phyloP scores from a whole-genome alignment of 2,329 filamentous ascomycete species.

The Diaporthe amygdali region DNA sequence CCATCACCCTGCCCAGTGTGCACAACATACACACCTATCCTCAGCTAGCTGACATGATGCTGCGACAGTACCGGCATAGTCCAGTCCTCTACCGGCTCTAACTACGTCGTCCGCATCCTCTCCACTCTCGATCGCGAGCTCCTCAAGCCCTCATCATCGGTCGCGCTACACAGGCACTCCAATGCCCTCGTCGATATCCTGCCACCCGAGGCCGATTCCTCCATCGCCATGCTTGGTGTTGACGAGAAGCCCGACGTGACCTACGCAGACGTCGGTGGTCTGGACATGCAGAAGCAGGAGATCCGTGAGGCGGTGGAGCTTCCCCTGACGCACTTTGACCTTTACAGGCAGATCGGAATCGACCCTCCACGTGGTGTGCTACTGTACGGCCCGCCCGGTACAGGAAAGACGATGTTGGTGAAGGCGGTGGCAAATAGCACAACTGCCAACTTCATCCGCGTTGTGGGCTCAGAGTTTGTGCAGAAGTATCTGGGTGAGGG shows the following conservation, averaged over 20 bases:
- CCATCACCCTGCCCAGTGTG: slow-evolving; percentile 20
- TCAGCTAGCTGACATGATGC: not conserved
- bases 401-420: slow-evolving; percentile 95
- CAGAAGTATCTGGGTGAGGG: slow-evolving; percentile 99
- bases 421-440: slow-evolving; percentile 99
- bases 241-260: slow-evolving; percentile 99
- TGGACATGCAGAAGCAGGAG: slow-evolving; percentile 99
- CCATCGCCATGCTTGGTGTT: slow-evolving; percentile 95
- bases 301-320: slow-evolving; percentile 97
- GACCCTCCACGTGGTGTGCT: slow-evolving; percentile 96
- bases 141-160: slow-evolving; percentile 96
- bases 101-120: slow-evolving; percentile 98
- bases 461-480: slow-evolving; percentile 97
- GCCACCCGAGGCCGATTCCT: slow-evolving; percentile 97
- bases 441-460: slow-evolving; percentile 96
- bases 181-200: slow-evolving; percentile 98
- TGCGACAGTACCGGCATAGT: slow-evolving; percentile 89
- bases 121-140: slow-evolving; percentile 98
- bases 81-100: slow-evolving; percentile 96
- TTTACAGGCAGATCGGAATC: slow-evolving; percentile 99
- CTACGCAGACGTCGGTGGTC: slow-evolving; percentile 94
- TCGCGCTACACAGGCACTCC: slow-evolving; percentile 96
- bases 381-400: slow-evolving; percentile 94
- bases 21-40: not conserved
- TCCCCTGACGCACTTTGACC: slow-evolving; percentile 94